Percentiles rank a stretch among this genome's conserved stretches.
Evolutionary conservation across 345 rosid genomes (phyloP).

Genomic region (Boechera divaricarpa): DNA sequence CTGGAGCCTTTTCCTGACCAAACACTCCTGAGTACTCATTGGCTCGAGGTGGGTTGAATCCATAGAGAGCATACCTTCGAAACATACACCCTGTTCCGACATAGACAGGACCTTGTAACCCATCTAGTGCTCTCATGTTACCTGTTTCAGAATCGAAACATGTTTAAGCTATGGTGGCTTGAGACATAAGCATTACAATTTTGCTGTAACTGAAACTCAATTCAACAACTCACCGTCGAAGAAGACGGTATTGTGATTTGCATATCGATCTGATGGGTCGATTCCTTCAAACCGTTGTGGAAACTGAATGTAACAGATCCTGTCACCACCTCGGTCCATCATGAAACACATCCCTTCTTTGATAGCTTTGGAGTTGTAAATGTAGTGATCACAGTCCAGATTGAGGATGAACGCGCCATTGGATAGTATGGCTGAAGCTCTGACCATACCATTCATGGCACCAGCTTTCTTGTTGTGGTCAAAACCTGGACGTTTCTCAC

Average conservation of each 20-base stretch:
- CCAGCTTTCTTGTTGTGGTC: conserved; percentile 97
- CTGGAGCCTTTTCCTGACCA: conserved; percentile 63
- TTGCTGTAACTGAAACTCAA: neutral
- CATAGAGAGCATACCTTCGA: conserved; percentile 85
- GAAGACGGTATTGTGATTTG: conserved; percentile 91
- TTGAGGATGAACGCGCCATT: conserved; percentile 90
- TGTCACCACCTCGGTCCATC: conserved; percentile 98
- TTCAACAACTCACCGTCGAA: conserved; percentile 60
- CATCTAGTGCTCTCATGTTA: conserved; percentile 95
- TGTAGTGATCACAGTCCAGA: conserved; percentile 88
- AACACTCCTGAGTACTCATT: conserved; percentile 73
- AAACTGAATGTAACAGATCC: conserved; percentile 89
- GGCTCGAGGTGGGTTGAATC: conserved; percentile 94
- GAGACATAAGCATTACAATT: conserved; percentile 2
- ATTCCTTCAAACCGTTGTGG: conserved; percentile 95
- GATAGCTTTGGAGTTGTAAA: conserved; percentile 75
- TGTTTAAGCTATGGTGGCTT: conserved; percentile 24
- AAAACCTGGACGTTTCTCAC: conserved; percentile 84
- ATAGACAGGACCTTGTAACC: conserved; percentile 91
- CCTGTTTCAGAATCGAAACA: conserved; percentile 38
- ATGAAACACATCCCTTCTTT: conserved; percentile 95
- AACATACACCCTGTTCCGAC: conserved; percentile 98
- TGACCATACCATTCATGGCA: conserved; percentile 92
- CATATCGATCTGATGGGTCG: conserved; percentile 94
- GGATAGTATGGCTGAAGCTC: conserved; percentile 88